These are phyloP conservation scores for Ambrosiella cleistominuta DNA, from an alignment of 2,329 filamentous ascomycete species.

Conservation along the genomic window DNA sequence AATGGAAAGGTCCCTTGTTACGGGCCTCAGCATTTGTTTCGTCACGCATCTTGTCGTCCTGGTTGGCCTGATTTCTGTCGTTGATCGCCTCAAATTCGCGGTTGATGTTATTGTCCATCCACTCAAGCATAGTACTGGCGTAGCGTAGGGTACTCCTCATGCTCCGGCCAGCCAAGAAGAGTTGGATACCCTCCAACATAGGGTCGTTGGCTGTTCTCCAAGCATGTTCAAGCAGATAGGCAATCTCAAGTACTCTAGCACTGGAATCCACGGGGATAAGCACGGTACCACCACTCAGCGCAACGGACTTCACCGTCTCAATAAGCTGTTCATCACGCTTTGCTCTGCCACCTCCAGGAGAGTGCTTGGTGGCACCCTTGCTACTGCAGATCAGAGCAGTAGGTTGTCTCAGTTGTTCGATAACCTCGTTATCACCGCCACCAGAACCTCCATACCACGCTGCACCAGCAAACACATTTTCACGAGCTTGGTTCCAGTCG, in stretches of 20 bases:
- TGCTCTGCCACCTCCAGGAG: constrained; percentile 53
- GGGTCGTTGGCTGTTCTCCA: constrained; percentile 55
- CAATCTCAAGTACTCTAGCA: constrained; percentile 79
- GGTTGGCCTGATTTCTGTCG: constrained; percentile 33
- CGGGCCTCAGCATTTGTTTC: constrained; percentile 14
- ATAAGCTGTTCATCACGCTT: constrained; percentile 76
- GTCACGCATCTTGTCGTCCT: constrained; percentile 24
- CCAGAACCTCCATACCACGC: constrained; percentile 79
- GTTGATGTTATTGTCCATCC: constrained; percentile 95
- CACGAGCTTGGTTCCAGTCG: constrained; percentile 94
- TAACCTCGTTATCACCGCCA: constrained; percentile 69
- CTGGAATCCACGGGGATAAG: constrained; percentile 90
- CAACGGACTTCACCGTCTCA: constrained; percentile 61
- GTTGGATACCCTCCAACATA: constrained; percentile 34
- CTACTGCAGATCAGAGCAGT: constrained; percentile 89
- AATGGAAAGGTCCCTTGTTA: constrained; percentile 64
- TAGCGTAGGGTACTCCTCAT: constrained; percentile 79
- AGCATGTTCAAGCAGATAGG: constrained; percentile 80
- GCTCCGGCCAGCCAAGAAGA: constrained; percentile 76
- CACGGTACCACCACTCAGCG: constrained; percentile 72
- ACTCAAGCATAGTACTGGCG: constrained; percentile 89
- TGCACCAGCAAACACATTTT: constrained; percentile 84
- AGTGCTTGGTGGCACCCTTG: constrained; percentile 54
- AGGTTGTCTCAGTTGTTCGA: constrained; percentile 81
- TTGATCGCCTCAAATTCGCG: constrained; percentile 66